These are phyloP conservation scores for Neckera pumila DNA, from an alignment of 225 moss, liverwort and hornwort species.

Conservation along the genomic window DNA sequence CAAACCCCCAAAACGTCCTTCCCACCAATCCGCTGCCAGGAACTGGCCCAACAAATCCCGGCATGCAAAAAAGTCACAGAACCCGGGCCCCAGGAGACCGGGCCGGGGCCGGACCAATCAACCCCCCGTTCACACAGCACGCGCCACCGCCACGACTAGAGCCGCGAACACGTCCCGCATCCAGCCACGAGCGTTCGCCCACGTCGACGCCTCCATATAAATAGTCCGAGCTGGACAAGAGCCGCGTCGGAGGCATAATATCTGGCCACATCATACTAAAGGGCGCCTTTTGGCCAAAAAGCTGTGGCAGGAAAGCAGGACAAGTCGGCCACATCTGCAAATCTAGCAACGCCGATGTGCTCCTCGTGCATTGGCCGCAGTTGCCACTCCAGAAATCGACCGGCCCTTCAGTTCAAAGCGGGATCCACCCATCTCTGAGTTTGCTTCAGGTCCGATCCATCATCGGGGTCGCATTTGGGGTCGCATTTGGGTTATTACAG, in stretches of 20 bases:
- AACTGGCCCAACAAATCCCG: neutral
- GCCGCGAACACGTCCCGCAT: neutral
- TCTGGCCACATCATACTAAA: neutral
- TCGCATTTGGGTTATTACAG: no score
- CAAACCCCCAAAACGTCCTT: neutral
- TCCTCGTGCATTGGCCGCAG: no score
- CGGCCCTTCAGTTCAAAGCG: neutral
- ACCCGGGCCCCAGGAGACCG: no score
- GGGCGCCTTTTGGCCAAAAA: neutral
- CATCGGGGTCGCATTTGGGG: no score
- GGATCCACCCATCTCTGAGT: no score
- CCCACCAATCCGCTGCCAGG: neutral
- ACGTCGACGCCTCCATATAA: neutral
- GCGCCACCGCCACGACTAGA: neutral
- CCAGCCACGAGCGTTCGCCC: neutral
- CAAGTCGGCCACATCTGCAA: constrained; percentile 10
- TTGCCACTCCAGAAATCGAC: neutral
- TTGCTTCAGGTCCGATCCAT: neutral
- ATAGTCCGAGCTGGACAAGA: neutral
- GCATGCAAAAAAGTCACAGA: neutral
- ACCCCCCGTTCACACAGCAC: neutral
- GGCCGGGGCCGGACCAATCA: no score
- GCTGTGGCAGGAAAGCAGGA: constrained; percentile 13
- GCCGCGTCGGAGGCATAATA: neutral
- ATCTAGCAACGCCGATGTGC: constrained; percentile 4